These are phyloP conservation scores for Bombardia bombarda DNA, from an alignment of 495 filamentous ascomycete species.

Conservation along the genomic window DNA sequence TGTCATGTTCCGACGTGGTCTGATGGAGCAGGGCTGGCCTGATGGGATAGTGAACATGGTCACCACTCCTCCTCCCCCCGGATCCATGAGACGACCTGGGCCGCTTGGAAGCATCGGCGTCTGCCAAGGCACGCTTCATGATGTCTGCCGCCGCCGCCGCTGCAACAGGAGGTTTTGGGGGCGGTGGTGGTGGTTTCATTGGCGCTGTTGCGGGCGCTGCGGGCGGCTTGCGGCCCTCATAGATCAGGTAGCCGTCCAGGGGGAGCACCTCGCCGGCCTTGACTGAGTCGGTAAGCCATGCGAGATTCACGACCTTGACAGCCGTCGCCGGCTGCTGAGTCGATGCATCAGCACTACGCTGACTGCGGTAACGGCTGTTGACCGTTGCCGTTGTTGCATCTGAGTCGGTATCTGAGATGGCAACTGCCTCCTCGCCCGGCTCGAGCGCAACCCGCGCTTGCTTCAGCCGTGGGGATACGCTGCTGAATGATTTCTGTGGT, in stretches of 20 bases:
- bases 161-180: no score
- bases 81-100: conserved; percentile 11
- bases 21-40: conserved; percentile 36
- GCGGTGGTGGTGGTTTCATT: conserved; percentile 7
- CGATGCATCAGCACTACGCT: background rate
- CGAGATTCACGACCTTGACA: conserved; percentile 62
- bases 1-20: conserved; percentile 68
- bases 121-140: conserved; percentile 26
- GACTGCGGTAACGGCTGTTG: no score
- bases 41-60: conserved; percentile 2
- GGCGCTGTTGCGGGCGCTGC: conserved; percentile 1
- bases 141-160: conserved; percentile 15
- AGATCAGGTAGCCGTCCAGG: conserved; percentile 56
- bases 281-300: conserved; percentile 66
- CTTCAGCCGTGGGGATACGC: no score
- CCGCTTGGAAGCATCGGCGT: conserved; percentile 15
- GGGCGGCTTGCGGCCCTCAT: conserved; percentile 42
- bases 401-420: conserved; percentile 24
- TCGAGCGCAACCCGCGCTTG: no score
- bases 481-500: no score
- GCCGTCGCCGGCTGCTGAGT: conserved; percentile 15
- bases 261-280: conserved; percentile 45
- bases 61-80: conserved; percentile 3
- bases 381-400: conserved; percentile 31
- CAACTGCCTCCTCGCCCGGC: conserved; percentile 3